Evolutionary conservation across 192 early-diverging fungal species (phyloP), one percentile per base, ranked within the genome.

Genomic region (Chytriomyces sp.): DNA sequence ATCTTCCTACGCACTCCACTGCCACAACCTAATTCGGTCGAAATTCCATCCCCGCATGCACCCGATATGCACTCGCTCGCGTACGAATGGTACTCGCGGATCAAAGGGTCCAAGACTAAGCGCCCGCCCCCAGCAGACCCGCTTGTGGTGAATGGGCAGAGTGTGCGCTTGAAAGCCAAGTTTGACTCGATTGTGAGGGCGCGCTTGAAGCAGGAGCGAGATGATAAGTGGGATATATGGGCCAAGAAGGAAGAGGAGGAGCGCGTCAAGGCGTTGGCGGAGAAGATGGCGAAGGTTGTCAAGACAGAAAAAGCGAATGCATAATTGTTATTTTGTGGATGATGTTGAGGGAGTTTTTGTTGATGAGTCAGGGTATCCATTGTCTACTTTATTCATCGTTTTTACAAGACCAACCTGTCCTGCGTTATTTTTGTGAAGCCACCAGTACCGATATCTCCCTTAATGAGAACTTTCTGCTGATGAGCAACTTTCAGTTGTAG

Each of bases 11-110:
- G 95, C 60, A 81, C 91, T 31, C 97, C 97, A 14, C 86, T 96
- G 52, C 92, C 92, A 26, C 87, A 92, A 73, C 93, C 95, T 14
- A 85, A 87, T 68, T 75, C 82, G 39, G 91, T 91, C 61, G 97
- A 99, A 84, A 85, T 99, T 34, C 97, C 97, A 38, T 94, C 94
- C 56, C 97, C 97, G 17, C 95, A 88, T 78, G 91, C 94, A 36
- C 94, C 95, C 52, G 90, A 90, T 39, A 82, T 89, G 79, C 97
- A 99, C 70, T 87, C 93, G 22, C 83, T 99, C 67, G 93, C 92
- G 58, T 95, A 90, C 79, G 93, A 96, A 78, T 99, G 90, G 84
- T 99, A 99, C 83, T 81, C 88, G 32, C 81, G 86, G 64, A 81
- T 76, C 36, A 74, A 77, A 22, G 55, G 75, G 32, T 36, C 66